phyloP scores from a whole-genome alignment of 495 filamentous ascomycete genomes.

The Daldinia childiae region DNA sequence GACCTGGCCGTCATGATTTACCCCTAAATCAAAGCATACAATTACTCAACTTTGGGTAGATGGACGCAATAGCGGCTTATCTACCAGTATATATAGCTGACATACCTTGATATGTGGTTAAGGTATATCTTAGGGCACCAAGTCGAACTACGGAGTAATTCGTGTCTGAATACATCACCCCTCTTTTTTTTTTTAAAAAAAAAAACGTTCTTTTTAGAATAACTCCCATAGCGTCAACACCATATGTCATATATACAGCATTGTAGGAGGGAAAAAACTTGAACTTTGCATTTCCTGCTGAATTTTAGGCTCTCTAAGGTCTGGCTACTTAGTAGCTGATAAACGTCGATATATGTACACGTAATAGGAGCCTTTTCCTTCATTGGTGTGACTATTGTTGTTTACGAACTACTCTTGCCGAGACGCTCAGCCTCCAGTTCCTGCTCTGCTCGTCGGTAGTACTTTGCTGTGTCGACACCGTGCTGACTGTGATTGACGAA shows the following conservation, averaged over 20 bases:
- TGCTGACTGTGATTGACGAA: constrained; percentile 97
- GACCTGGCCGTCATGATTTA: constrained; percentile 46
- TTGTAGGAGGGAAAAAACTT: background rate
- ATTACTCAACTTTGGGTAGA: background rate
- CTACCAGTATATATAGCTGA: background rate
- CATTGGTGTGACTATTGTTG: background rate
- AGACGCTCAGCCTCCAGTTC: constrained; percentile 83
- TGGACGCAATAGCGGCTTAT: background rate
- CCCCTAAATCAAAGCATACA: background rate
- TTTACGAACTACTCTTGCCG: constrained; percentile 42
- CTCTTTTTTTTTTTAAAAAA: no score
- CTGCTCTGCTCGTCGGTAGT: constrained; percentile 94
- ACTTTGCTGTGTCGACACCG: constrained; percentile 97
- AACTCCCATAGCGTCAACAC: background rate
- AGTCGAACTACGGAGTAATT: background rate
- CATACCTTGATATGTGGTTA: background rate
- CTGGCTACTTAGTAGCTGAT: constrained; percentile 15
- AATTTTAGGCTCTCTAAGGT: constrained; percentile 4
- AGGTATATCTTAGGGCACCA: no score
- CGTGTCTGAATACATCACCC: background rate
- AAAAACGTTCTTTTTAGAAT: no score
- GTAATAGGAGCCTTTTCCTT: constrained; percentile 11
- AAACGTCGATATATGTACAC: constrained; percentile 34
- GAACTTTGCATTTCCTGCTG: constrained; percentile 14
- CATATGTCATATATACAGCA: background rate